Base-by-base conservation (phyloP, 2,329 filamentous ascomycete genomes). In the Cadophora sp. region DNA sequence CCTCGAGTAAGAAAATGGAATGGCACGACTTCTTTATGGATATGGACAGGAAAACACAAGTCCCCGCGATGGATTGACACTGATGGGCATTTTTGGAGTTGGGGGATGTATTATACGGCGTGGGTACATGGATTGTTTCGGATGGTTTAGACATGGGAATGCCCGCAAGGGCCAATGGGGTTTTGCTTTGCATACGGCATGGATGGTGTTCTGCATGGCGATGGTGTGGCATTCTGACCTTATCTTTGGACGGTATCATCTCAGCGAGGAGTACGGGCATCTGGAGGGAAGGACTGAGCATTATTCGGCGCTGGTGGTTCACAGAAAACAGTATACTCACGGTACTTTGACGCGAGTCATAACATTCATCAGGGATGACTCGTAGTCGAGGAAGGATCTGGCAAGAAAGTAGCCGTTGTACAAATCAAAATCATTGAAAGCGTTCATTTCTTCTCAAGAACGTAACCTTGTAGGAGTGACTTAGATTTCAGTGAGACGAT, bases 1-100 rank as follows among this genome's bases (percentile, higher is more conserved):
- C 18, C 58, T 60, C 18, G 58, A 60, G 11, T 60, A 59, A 58
- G n/a, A 39, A 47, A 20, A 18, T 11, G 41, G 41, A 22, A 45
- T 3, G 24, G 3, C 3, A 13, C 5, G 18, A 60, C 22, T 36
- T 30, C 18, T 13, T 6, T n/a, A 16, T 43, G 20, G 18, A n/a
- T 45, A 27, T n/a, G 9, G 24, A 30, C 8, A 30, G 16, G 16
- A 56, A 56, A 27, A 13, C 2, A 18, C 20, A 24, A 24, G n/a
- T 20, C 9, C 13, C 18, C 8, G 11, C n/a, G 9, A 33, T 36
- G 36, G 33, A 36, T 43, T 43, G 20, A 27, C 33, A 20, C 22
- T 39, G 33, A 41, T 13, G 30, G 30, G 13, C 24, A 4, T 33
- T 30, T n/a, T 30, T 24, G 50, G 22, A 33, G 13, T n/a, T 33